Base-by-base conservation (phyloP, 2,329 filamentous ascomycete species). In the Cadophora malorum region DNA sequence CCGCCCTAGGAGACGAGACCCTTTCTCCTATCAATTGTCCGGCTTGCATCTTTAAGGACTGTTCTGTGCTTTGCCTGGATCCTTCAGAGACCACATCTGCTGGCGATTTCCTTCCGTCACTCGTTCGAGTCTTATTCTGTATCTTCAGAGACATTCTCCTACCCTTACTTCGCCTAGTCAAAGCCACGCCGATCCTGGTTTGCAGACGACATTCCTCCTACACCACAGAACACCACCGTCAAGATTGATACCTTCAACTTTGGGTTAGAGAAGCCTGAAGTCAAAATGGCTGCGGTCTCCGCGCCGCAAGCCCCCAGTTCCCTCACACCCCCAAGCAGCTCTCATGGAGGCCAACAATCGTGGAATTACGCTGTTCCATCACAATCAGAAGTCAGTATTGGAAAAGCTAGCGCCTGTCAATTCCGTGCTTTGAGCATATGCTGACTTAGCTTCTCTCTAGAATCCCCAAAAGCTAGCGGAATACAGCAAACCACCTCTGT, bases 231-330 rank as follows among this genome's bases (percentile, higher is more conserved):
- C 38, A 35, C 28, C 50, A 52, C 50, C 41, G 25, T 21, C 45
- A 64, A 64, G n/a, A 67, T 55, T 59, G 50, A 49, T 49, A 55
- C 35, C 23, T 62, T 35, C 47, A n/a, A 68, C 38, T 45, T 67
- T 65, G 68, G 62, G 64, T 47, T 71, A 59, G 70, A 70, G 38
- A 64, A 62, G 33, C 41, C 53, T 50, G 33, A 69, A 38, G 69
- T 64, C 66, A 69, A 64, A 45, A 78, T 78, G 77, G 76, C 77
- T 76, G 77, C 75, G 72, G 77, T 78, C 71, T 76, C 77, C 66
- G 75, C 76, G 64, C 73, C 76, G 73, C 77, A 78, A 68, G 76
- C 74, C 74, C 71, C 71, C 21, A 75, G 60, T 71, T 68, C 73
- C 50, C 69, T 78, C 67, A 77, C 76, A 66, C 74, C 76, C 14